These are phyloP conservation scores for Teratosphaeria destructans DNA, from an alignment of 2,329 filamentous ascomycete species.

Conservation along the genomic window DNA sequence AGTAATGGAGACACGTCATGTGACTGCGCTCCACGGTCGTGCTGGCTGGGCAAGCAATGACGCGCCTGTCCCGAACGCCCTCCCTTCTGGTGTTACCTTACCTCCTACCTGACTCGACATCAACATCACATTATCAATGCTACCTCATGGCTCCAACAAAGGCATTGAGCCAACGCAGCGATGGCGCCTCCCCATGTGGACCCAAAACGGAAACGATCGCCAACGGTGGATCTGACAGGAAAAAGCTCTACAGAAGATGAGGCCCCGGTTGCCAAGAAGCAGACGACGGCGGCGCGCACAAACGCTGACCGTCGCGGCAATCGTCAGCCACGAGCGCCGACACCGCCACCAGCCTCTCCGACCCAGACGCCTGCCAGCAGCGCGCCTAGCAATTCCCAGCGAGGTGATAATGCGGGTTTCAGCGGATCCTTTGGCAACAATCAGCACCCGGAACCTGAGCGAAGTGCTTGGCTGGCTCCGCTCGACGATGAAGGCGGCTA, in stretches of 20 bases:
- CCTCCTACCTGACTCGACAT: no score
- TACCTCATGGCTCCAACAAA: neutral
- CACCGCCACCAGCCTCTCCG: neutral
- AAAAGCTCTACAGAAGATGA: conserved; percentile 2
- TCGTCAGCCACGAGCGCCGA: neutral
- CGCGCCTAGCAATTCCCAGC: neutral
- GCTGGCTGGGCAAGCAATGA: neutral
- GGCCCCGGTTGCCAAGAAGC: neutral
- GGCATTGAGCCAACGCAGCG: neutral
- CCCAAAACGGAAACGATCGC: conserved; percentile 4
- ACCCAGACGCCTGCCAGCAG: conserved; percentile 1
- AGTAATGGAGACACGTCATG: neutral
- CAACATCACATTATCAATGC: neutral
- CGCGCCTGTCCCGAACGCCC: neutral
- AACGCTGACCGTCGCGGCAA: neutral
- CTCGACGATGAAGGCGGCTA: conserved; percentile 10
- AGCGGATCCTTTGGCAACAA: neutral
- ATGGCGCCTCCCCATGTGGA: neutral
- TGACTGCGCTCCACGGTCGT: neutral
- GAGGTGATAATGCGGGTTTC: neutral
- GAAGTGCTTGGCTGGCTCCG: conserved; percentile 15
- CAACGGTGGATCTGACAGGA: conserved; percentile 1
- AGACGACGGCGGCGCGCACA: conserved; percentile 1
- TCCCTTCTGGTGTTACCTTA: neutral
- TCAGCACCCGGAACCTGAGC: conserved; percentile 11